Percentiles rank a stretch among this genome's conserved stretches.
Conservation (phyloP, 345 rosid species). For the Turritis glabra region DNA sequence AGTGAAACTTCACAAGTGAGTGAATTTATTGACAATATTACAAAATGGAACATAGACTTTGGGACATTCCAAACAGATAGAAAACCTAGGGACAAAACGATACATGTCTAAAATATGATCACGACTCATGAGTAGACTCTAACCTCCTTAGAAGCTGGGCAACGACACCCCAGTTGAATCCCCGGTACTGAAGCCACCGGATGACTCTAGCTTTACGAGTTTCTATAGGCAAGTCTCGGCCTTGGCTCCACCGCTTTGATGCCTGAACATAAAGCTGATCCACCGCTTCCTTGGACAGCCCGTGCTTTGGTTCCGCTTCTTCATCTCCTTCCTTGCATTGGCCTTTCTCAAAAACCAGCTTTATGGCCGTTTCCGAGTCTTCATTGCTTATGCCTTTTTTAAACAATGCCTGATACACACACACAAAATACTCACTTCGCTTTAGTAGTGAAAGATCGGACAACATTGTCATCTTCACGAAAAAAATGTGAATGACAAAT, state of each 20-base stretch:
- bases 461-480: not conserved
- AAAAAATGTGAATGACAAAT: conserved; percentile 1
- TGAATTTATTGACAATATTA: not conserved
- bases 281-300: conserved; percentile 60
- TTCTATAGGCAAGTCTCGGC: conserved; percentile 59
- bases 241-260: conserved; percentile 71
- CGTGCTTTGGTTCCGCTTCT: conserved; percentile 49
- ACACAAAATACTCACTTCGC: not conserved
- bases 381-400: conserved; percentile 58
- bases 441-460: not conserved
- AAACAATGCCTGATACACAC: conserved; percentile 59
- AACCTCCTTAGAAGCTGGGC: conserved; percentile 56
- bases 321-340: conserved; percentile 39
- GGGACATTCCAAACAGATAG: not conserved
- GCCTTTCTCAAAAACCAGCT: conserved; percentile 57
- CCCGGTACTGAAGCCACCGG: conserved; percentile 91
- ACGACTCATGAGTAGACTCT: conserved; percentile 40
- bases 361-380: conserved; percentile 70
- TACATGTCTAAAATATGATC: not conserved
- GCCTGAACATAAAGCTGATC: conserved; percentile 70
- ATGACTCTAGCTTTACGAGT: conserved; percentile 73
- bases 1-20: not conserved
- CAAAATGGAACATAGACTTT: not conserved
- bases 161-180: conserved; percentile 75
- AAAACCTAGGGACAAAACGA: conserved; percentile 9